A percentile compares a stretch with the other conserved stretches of the same genome.
Evolutionary conservation across 768 basidiomycete genomes (phyloP).

Genomic region (Tulasnella sp.): DNA sequence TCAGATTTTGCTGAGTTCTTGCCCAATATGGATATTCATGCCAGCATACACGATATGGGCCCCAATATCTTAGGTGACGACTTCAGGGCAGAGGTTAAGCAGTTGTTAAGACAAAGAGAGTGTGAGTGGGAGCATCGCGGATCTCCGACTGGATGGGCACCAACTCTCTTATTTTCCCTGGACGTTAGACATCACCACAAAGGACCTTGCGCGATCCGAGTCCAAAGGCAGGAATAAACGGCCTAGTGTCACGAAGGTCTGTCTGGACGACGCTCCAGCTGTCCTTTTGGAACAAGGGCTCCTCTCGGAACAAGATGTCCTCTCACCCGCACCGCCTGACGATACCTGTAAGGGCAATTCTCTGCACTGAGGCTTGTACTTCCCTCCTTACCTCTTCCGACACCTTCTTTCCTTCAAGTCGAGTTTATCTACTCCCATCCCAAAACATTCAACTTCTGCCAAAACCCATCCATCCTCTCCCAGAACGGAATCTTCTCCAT

Average conservation of each 20-base stretch:
- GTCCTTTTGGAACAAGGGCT: neutral
- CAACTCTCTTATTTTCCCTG: neutral
- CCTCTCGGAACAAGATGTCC: too few relatives aligned
- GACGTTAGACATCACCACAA: slow-evolving; percentile 20
- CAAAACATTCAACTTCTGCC: neutral
- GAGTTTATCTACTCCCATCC: neutral
- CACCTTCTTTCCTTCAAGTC: neutral
- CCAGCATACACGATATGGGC: slow-evolving; percentile 5
- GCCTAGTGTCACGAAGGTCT: neutral
- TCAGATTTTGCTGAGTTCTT: neutral
- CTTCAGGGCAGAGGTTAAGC: slow-evolving; percentile 10
- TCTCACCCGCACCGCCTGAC: neutral
- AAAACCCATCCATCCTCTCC: slow-evolving; percentile 7
- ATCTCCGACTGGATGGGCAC: neutral
- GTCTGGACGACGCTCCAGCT: slow-evolving; percentile 14
- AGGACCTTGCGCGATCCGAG: slow-evolving; percentile 13
- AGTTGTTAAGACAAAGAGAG: neutral
- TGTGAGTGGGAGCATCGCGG: slow-evolving; percentile 9
- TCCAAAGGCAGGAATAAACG: neutral
- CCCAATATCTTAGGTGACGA: slow-evolving; percentile 21
- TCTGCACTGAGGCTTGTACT: neutral
- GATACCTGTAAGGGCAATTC: neutral
- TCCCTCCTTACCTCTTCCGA: neutral
- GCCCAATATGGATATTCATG: slow-evolving; percentile 15
- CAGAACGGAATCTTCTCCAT: slow-evolving; percentile 7